These are phyloP conservation scores for Theileria orientalis DNA, from an alignment of 169 alveolate species.

Conservation along the genomic window DNA sequence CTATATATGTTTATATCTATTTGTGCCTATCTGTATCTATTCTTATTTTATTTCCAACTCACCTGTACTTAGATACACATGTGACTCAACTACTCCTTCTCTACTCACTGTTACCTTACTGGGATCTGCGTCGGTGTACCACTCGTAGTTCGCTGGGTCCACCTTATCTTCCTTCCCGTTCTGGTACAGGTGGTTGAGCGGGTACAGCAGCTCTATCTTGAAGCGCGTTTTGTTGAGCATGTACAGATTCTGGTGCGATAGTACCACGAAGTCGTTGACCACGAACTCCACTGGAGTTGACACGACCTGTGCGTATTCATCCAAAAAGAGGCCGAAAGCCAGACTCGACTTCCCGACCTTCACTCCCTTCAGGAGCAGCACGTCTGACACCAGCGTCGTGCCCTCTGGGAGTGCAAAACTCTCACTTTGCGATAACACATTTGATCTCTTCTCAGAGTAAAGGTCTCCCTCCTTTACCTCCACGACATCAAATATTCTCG, in stretches of 20 bases:
- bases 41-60: no score
- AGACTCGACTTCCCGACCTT: constrained; percentile 47
- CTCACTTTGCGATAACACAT: constrained; percentile 34
- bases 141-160: constrained; percentile 30
- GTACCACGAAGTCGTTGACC: constrained; percentile 55
- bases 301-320: constrained; percentile 44
- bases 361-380: constrained; percentile 58
- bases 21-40: no score
- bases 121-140: constrained; percentile 42
- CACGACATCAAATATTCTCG: constrained; percentile 36
- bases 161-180: constrained; percentile 16
- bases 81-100: background rate
- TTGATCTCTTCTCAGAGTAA: constrained; percentile 41
- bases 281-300: constrained; percentile 59
- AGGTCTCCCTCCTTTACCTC: constrained; percentile 59
- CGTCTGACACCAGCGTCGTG: constrained; percentile 47
- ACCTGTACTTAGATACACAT: no score
- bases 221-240: background rate
- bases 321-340: constrained; percentile 40
- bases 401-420: constrained; percentile 39
- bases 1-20: no score
- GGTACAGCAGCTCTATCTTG: constrained; percentile 18
- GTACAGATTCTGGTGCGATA: constrained; percentile 35
- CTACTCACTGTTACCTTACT: background rate
- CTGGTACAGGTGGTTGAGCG: background rate